Conservation (phyloP, 768 basidiomycete genomes). For the Kwoniella europaea region DNA sequence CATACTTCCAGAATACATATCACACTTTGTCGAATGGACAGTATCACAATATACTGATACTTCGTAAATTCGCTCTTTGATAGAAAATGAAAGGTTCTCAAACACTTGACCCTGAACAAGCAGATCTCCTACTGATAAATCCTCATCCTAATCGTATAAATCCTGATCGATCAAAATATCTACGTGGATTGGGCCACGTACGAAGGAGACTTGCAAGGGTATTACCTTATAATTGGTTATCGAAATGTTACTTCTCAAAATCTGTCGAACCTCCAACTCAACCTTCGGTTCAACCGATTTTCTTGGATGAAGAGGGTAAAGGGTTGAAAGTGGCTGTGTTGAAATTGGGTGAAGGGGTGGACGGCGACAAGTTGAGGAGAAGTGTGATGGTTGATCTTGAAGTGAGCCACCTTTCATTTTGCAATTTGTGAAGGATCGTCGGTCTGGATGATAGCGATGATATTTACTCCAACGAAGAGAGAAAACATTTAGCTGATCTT, state of each 20-base stretch:
- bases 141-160: slow-evolving; percentile 2
- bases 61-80: not conserved
- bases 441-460: too few species aligned
- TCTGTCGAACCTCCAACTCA: not conserved
- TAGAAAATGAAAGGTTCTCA: slow-evolving; percentile 15
- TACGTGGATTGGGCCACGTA: slow-evolving; percentile 3
- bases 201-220: not conserved
- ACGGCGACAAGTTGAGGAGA: slow-evolving; percentile 4
- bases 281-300: not conserved
- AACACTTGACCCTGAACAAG: not conserved
- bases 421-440: not conserved
- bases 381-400: slow-evolving; percentile 21
- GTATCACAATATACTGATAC: not conserved
- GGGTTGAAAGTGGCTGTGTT: slow-evolving; percentile 11
- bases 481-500: too few species aligned
- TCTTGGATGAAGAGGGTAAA: not conserved
- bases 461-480: too few species aligned
- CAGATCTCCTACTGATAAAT: slow-evolving; percentile 20
- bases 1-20: not conserved
- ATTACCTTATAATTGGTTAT: slow-evolving; percentile 16
- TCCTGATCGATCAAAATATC: not conserved
- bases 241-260: slow-evolving; percentile 22
- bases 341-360: slow-evolving; percentile 4
- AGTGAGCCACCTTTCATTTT: slow-evolving; percentile 10
- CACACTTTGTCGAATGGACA: not conserved